phyloP scores from a whole-genome alignment of 306 rosid species.

The Prunus dulcis region DNA sequence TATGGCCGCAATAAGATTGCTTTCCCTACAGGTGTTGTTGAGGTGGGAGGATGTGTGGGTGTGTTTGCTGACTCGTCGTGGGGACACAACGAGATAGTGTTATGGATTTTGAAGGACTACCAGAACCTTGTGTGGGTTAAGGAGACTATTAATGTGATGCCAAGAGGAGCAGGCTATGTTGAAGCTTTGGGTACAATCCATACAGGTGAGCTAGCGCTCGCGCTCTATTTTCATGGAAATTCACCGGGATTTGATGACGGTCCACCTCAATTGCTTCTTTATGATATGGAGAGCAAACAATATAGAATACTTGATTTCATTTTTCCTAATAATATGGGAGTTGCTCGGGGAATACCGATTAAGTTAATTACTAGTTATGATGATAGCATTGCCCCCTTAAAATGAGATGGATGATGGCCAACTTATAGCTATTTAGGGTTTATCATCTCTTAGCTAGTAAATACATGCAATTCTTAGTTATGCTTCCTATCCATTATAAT shows the following conservation, averaged over 20 bases:
- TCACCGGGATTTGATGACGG: too few species aligned
- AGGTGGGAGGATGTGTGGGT: constrained; percentile 5
- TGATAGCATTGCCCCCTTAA: neutral
- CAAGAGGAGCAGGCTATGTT: neutral
- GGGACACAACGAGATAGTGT: neutral
- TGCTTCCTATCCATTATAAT: too few species aligned
- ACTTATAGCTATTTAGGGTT: too few species aligned
- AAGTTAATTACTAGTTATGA: neutral
- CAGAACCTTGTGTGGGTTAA: neutral
- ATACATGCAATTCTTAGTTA: too few species aligned
- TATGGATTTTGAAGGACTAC: constrained; percentile 1
- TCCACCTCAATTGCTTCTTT: neutral
- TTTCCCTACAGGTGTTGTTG: neutral
- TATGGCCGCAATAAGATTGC: too few species aligned
- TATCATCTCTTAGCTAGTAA: too few species aligned
- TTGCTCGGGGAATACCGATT: neutral
- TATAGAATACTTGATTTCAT: neutral
- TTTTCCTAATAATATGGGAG: neutral
- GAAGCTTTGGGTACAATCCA: neutral
- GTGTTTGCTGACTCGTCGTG: neutral
- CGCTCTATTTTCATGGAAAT: neutral
- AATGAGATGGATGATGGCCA: too few species aligned
- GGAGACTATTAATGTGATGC: neutral
- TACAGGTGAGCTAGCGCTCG: neutral
- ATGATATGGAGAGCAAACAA: neutral